Evolutionary conservation across 2,329 filamentous ascomycete genomes (phyloP), one percentile per base, ranked within the genome.

Genomic region (Aspergillus viridinutans): DNA sequence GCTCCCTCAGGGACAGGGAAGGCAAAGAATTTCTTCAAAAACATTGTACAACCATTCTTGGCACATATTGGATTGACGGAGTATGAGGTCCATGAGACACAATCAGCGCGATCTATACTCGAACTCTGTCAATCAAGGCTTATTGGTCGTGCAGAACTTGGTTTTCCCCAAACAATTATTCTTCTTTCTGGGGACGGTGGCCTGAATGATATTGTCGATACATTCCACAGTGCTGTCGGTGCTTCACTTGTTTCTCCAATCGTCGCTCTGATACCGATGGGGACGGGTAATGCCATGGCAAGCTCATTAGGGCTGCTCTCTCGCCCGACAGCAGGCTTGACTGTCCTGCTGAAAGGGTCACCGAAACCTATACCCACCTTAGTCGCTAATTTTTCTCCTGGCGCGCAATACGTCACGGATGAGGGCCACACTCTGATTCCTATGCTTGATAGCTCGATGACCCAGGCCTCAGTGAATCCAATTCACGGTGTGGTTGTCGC

Each of bases 181-280:
- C 81, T 97, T 12, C 80, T 97, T 4, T 93, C 89, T 50, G 93
- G 93, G 6, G 93, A 97, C 71, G 93, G 93, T 14, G 93, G 92
- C 5, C 74, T 96, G 2, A 83, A 92, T 20, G 93, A 97, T 65
- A 78, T 94, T 1, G 79, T 96, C 58, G 95, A 97, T 68, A 83
- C 83, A 2, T 79, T 88, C 67, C 49, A 70, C 61, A 56, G 58
- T 52, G 53, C 61, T 9, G 35, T 55, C 3, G 58, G 67, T 8
- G 42, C 38, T 42, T 57, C 58, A 10, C 73, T 74, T 56, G 61
- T 69, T 58, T 84, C 84, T 55, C 84, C 88, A 0, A 77, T 81
- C 1, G 80, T 89, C 58, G 69, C 76, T 0, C 66, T 86, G 4
- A 67, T 86, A 9, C 81, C 83, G 0, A 74, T 82, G 51, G 84